Evolutionary conservation across 192 early-diverging fungal genomes (phyloP).

Genomic region (Coemansia reversa): DNA sequence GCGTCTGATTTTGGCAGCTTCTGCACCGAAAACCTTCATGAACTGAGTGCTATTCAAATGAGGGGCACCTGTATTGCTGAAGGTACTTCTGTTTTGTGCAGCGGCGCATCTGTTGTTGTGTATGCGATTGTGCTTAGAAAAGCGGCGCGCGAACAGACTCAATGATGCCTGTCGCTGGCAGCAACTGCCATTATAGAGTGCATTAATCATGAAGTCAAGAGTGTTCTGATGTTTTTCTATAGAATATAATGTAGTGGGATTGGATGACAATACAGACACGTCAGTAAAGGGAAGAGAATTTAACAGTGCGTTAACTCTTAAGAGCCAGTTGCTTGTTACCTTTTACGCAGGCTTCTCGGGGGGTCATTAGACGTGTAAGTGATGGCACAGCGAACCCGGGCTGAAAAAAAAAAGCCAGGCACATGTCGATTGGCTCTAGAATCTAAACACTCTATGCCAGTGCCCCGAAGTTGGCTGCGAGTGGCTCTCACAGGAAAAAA

Average conservation of each 20-base stretch:
- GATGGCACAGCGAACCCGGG: background rate
- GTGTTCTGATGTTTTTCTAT: too few species aligned
- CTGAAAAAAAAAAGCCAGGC: background rate
- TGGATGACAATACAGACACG: background rate
- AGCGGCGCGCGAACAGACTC: background rate
- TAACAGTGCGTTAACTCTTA: too few species aligned
- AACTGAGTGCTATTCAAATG: background rate
- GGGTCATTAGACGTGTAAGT: background rate
- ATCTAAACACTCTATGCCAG: background rate
- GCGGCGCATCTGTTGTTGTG: constrained; percentile 4
- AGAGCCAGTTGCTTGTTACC: background rate
- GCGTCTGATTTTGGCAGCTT: constrained; percentile 10
- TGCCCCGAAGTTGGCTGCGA: background rate
- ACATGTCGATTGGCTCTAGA: background rate
- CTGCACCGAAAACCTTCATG: background rate
- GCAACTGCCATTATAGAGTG: constrained; percentile 7
- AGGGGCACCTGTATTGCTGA: background rate
- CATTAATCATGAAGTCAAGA: constrained; percentile 1
- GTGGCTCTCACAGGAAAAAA: background rate
- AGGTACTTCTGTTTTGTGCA: background rate
- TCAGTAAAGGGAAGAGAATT: background rate
- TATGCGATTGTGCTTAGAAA: constrained; percentile 2
- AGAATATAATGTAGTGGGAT: background rate
- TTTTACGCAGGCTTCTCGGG: background rate
- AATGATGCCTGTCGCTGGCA: background rate